These are phyloP conservation scores for Colletotrichum tamarilloi DNA, from an alignment of 2,329 filamentous ascomycete species.

Conservation along the genomic window DNA sequence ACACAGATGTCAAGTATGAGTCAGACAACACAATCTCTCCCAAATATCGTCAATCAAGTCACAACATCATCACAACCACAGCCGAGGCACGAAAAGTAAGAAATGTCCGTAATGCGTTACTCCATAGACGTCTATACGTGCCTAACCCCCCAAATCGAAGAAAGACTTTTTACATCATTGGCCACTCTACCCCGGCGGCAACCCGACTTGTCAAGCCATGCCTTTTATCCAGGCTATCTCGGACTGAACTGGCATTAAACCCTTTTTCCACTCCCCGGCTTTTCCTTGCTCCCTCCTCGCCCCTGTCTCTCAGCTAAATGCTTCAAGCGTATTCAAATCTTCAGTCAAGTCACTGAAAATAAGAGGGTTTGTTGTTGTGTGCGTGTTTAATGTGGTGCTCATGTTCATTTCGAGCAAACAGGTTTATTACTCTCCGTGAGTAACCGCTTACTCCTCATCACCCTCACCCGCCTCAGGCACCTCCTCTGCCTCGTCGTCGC, in stretches of 20 bases:
- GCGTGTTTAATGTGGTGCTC: neutral
- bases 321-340: neutral
- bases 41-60: neutral
- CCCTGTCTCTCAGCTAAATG: neutral
- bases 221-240: slow-evolving; percentile 20
- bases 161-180: slow-evolving; percentile 37
- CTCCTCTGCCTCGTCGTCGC: slow-evolving; percentile 80
- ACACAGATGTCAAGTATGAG: too few relatives aligned
- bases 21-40: neutral
- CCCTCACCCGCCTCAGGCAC: slow-evolving; percentile 59
- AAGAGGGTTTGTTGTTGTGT: neutral
- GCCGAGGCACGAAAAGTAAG: neutral
- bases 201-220: slow-evolving; percentile 29
- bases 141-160: slow-evolving; percentile 26
- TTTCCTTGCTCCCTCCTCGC: neutral
- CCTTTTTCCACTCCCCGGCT: neutral
- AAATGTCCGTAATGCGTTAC: slow-evolving; percentile 36
- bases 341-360: neutral
- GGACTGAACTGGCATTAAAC: slow-evolving; percentile 15
- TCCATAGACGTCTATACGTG: slow-evolving; percentile 36
- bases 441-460: slow-evolving; percentile 44
- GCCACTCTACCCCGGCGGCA: slow-evolving; percentile 19
- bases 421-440: neutral
- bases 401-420: neutral
- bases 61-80: neutral